Evolutionary conservation across 139 green algal species (phyloP), one percentile per base, ranked within the genome.

Genomic region (Nannochloris sp.): DNA sequence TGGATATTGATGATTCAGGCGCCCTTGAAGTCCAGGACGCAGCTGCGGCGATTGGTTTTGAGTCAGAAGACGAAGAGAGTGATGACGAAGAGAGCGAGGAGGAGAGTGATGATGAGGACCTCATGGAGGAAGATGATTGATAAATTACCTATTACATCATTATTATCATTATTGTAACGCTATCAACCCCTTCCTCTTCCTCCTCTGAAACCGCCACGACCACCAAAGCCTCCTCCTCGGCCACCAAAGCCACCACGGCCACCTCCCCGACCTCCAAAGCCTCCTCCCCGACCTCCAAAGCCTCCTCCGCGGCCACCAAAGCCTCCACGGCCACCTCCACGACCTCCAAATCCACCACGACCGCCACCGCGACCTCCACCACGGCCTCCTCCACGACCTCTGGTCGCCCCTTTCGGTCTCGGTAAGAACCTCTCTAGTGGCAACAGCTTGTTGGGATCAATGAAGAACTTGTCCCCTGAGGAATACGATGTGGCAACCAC

Each of bases 381-480:
- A 26, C 71, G 50, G 17, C 71, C 48, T 20, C 72, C 16, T 11
- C 56, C 55, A n/a, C 66, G 45, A 30, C 25, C 46, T 9, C 43
- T 45, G 3, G 28, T 0, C 2, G 80, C 80, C 11, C 85, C 87
- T 77, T 96, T 96, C 5, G 85, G 81, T 71, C 72, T 79, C 0
- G 90, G 90, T 72, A 96, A 62, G 76, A 96, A 96, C 29, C 89
- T 74, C 26, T 95, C 84, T 56, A 95, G 46, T 0, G 88, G 88
- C 40, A 95, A 75, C 51, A 95, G 80, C 75, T 89, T 89, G 37
- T 69, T 73, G 12, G 93, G 90, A 78, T 95, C 87, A 58, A 97
- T 98, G 86, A 82, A 97, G 68, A 99, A 99, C 73, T 97, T 97
- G 73, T 98, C 87, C 9, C 91, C 93, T 11, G 69, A 59, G 8